Evolutionary conservation across 306 rosid genomes (phyloP), one percentile per base, ranked within the genome.

Genomic region (Glycine latifolia): DNA sequence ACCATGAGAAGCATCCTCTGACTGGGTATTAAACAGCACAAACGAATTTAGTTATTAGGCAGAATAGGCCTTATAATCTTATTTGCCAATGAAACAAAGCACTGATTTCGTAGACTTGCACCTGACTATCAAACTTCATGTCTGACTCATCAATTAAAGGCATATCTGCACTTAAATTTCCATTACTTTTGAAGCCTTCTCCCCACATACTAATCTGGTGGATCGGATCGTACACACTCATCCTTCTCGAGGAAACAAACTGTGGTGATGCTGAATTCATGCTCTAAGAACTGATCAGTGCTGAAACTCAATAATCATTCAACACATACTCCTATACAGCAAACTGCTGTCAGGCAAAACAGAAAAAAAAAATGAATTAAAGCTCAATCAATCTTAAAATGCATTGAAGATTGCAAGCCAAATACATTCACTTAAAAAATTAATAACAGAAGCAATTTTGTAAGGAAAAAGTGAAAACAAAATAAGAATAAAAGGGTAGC

Each of bases 201-300:
- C 89, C 99, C 99, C 99, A 96, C 93, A 89, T 92, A 83, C 82
- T 83, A 89, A 96, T 88, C 83, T 87, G 98, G 85, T 93, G 94
- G 54, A 96, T 84, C 35, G 99, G 97, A 83, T 96, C 98, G 75
- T 91, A 96, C 7, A 87, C 87, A 33, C 88, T 85, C 96, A 96
- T 93, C 88, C 98, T 91, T 63, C 97, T 88, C 2, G 91, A 67
- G 77, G 89, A 78, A 82, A 91, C 92, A 67, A 92, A 92, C 63
- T 93, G 97, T 3, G 91, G 58, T 17, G 92, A 84, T 33, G 94
- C 75, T 39, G 97, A 87, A 86, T 96, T 93, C 99, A 95, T 95
- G 66, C 75, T 84, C 82, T 39, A 53, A 71, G 67, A 68, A 87
- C 86, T 88, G 79, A 73, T 62, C 81, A 81, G 37, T 50, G 15